Conservation (phyloP, 176 grass and related monocot species). For the Oryza nivara region DNA sequence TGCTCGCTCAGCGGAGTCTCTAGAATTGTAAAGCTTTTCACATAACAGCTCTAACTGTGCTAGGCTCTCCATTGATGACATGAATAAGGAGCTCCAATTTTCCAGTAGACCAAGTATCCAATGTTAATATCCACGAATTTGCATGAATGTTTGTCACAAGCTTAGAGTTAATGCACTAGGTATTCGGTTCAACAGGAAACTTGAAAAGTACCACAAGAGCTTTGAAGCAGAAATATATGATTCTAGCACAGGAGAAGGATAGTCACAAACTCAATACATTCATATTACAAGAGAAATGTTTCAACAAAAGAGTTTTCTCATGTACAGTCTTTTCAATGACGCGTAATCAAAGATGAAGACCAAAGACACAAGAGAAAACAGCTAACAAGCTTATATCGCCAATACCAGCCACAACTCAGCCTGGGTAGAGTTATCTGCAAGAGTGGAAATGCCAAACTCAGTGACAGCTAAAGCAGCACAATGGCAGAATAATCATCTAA, state of each 20-base stretch:
- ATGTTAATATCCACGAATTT: slow-evolving; percentile 77
- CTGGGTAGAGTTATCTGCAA: slow-evolving; percentile 58
- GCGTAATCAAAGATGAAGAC: slow-evolving; percentile 38
- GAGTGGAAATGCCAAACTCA: slow-evolving; percentile 52
- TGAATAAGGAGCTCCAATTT: slow-evolving; percentile 59
- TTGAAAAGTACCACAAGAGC: slow-evolving; percentile 56
- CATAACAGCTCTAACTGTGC: slow-evolving; percentile 97
- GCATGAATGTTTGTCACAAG: slow-evolving; percentile 68
- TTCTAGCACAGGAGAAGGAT: slow-evolving; percentile 72
- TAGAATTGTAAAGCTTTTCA: slow-evolving; percentile 99
- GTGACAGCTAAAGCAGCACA: slow-evolving; percentile 24
- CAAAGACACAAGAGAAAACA: slow-evolving; percentile 56
- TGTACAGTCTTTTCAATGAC: slow-evolving; percentile 49
- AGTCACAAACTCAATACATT: slow-evolving; percentile 78
- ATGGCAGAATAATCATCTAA: slow-evolving; percentile 22
- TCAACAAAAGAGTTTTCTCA: slow-evolving; percentile 60
- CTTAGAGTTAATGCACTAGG: slow-evolving; percentile 50
- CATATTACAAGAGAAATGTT: slow-evolving; percentile 80
- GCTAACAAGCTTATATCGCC: slow-evolving; percentile 57
- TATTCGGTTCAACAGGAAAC: slow-evolving; percentile 61
- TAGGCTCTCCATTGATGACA: slow-evolving; percentile 94
- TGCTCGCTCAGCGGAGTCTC: slow-evolving; percentile 90
- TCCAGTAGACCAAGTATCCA: slow-evolving; percentile 69
- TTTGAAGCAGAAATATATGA: slow-evolving; percentile 83
- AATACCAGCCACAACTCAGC: slow-evolving; percentile 54